Percentiles rank a stretch among this genome's conserved stretches.
Conservation (phyloP, 2,329 filamentous ascomycete species). For the Fusarium azukiicola region DNA sequence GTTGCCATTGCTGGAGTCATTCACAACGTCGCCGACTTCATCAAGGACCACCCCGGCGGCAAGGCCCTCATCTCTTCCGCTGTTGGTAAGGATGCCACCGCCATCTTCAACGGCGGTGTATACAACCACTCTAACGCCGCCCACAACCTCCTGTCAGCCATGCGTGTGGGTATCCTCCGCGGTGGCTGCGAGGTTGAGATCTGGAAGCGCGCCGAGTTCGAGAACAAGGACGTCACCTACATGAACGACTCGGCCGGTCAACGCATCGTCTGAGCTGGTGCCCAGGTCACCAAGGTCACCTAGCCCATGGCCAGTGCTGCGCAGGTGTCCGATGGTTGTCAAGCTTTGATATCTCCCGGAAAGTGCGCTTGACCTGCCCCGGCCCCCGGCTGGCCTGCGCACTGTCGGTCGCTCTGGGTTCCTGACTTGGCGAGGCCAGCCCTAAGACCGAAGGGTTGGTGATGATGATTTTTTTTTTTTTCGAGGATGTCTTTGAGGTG, state of each 20-base stretch:
- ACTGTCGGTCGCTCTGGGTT: constrained; percentile 70
- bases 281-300: constrained; percentile 91
- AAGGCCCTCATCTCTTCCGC: constrained; percentile 91
- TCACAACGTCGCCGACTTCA: constrained; percentile 91
- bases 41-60: constrained; percentile 94
- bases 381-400: constrained; percentile 73
- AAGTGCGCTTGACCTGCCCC: constrained; percentile 83
- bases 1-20: constrained; percentile 91
- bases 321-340: constrained; percentile 85
- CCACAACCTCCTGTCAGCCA: constrained; percentile 93
- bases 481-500: constrained; percentile 53
- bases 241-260: constrained; percentile 90
- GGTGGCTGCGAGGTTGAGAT: constrained; percentile 95
- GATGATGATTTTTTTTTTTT: constrained; percentile 58
- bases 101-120: constrained; percentile 70
- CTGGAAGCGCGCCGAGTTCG: constrained; percentile 92
- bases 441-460: constrained; percentile 70
- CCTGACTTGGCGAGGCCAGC: constrained; percentile 76
- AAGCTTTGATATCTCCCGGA: constrained; percentile 83
- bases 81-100: constrained; percentile 93
- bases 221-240: constrained; percentile 90
- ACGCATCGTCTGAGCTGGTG: constrained; percentile 91
- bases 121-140: constrained; percentile 93
- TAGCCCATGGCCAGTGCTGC: constrained; percentile 89
- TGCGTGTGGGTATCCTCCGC: constrained; percentile 92